Evolutionary conservation across 805 yeast species (phyloP).

Genomic region (Jamesozyma lodderae): DNA sequence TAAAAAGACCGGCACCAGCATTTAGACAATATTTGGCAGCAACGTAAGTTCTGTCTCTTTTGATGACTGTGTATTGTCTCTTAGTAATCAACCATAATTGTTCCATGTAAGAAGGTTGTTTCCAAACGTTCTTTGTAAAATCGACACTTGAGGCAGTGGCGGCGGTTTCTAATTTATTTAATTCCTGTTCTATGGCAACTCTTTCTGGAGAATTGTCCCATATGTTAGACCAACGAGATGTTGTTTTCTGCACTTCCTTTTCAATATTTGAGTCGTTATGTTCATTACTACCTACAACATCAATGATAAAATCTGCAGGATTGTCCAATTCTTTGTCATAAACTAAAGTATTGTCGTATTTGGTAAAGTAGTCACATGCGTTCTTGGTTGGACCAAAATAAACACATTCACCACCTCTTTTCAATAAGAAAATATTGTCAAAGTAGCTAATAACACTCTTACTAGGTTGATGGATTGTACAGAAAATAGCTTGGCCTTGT

Average conservation of each 20-base stretch:
- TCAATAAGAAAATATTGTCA: conserved; percentile 51
- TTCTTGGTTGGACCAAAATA: conserved; percentile 68
- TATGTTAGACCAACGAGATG: conserved; percentile 13
- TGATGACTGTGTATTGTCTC: conserved; percentile 39
- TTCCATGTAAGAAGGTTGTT: conserved; percentile 34
- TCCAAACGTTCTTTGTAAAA: conserved; percentile 14
- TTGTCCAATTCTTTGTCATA: conserved; percentile 44
- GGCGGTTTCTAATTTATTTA: conserved; percentile 11
- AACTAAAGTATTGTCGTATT: conserved; percentile 47
- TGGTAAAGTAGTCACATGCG: conserved; percentile 43
- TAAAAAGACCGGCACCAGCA: conserved; percentile 49
- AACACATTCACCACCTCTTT: conserved; percentile 61
- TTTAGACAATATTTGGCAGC: conserved; percentile 48
- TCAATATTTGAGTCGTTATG: conserved; percentile 3
- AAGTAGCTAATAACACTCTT: conserved; percentile 51
- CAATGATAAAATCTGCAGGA: conserved; percentile 70
- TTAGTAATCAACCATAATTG: conserved; percentile 36
- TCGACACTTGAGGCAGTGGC: conserved; percentile 14
- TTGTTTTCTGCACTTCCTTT: neutral
- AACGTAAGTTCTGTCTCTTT: conserved; percentile 57
- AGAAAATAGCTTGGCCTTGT: conserved; percentile 49
- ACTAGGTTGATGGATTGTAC: conserved; percentile 62
- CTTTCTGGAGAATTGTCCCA: conserved; percentile 20
- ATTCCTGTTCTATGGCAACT: conserved; percentile 2
- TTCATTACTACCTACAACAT: conserved; percentile 60